Evolutionary conservation across 768 basidiomycete species (phyloP), one percentile per base, ranked within the genome.

Genomic region (Pulveroboletus sp.): DNA sequence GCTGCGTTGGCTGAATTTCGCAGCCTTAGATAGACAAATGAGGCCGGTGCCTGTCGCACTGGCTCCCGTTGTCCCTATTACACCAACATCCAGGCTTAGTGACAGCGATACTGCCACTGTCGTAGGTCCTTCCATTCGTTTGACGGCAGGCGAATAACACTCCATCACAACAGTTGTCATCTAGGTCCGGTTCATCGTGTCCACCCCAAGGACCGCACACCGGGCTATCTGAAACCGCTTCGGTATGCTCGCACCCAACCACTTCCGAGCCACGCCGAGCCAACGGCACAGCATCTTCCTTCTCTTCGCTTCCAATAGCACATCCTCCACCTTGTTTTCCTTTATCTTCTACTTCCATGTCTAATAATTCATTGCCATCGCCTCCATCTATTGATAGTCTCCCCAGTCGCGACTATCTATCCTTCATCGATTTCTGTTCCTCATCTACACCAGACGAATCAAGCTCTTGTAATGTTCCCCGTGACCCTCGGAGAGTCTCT

Each of bases 391-490:
- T 71, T n/a, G 51, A 55, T 41, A 42, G 43, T 17, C 37, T 47
- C 32, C 21, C 56, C 24, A 69, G 40, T 71, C 68, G 69, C 64
- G 69, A 72, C 54, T 66, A 61, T 52, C 64, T 68, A 49, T 79
- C 78, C 30, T 77, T 78, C 57, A 76, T 79, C 39, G 75, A 79
- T 64, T 62, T 79, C 41, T 64, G 62, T 43, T 72, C 77, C 15
- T 46, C 60, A 54, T 59, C 62, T 54, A 51, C 28, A 15, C 27
- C 51, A 12, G 63, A 63, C 21, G 57, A 55, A 26, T 6, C 48
- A 3, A 52, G 31, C 44, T 15, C 41, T 32, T 49, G n/a, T 38
- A 39, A 40, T 37, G 18, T 32, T n/a, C 58, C 44, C 38, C 42
- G 48, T 33, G 28, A 9, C 12, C 1, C 55, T 17, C 48, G 42